Conservation (phyloP, 1,284 basidiomycete species). For the Fomes fomentarius region DNA sequence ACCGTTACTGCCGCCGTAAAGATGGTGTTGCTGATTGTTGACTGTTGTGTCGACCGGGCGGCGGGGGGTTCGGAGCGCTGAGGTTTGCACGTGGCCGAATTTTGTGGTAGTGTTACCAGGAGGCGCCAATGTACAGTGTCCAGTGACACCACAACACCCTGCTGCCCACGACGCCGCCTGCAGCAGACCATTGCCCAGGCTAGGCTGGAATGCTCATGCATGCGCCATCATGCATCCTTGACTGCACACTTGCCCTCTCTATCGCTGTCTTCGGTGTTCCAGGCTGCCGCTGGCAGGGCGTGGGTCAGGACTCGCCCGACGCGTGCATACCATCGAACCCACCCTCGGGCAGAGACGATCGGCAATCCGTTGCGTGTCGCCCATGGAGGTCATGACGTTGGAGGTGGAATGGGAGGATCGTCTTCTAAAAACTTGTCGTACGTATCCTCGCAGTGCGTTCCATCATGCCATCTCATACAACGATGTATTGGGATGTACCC, state of each 20-base stretch:
- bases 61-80: conserved; percentile 6
- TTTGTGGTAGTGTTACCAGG: conserved; percentile 10
- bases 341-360: conserved; percentile 8
- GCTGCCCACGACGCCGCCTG: conserved; percentile 13
- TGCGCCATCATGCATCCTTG: conserved; percentile 57
- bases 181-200: conserved; percentile 17
- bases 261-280: conserved; percentile 47
- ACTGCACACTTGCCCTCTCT: conserved; percentile 39
- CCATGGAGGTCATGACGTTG: conserved; percentile 9
- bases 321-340: conserved; percentile 24
- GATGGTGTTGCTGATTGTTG: conserved; percentile 5
- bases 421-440: conserved; percentile 11
- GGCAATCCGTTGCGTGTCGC: conserved; percentile 4
- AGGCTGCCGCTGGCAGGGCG: conserved; percentile 54
- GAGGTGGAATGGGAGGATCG: conserved; percentile 1
- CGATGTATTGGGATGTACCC: neutral
- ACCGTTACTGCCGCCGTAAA: neutral
- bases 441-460: conserved; percentile 5
- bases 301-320: conserved; percentile 42
- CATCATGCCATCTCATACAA: conserved; percentile 4
- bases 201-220: conserved; percentile 52
- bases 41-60: conserved; percentile 4
- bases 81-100: conserved; percentile 22
- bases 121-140: conserved; percentile 9
- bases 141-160: conserved; percentile 10